phyloP scores from a whole-genome alignment of 345 rosid species.

The Cardamine resedifolia region DNA sequence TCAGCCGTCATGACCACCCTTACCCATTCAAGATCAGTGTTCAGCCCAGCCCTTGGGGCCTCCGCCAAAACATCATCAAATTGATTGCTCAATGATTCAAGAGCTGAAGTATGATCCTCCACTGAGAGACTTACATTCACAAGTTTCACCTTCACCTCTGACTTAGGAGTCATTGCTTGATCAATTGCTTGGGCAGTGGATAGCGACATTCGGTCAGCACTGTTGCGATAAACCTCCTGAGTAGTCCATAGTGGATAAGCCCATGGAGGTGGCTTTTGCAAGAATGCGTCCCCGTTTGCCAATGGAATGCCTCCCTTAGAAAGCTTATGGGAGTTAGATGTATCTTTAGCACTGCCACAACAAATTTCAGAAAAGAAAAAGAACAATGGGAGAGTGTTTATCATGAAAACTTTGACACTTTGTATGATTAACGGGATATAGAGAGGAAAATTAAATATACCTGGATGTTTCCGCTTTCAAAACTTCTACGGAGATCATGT shows the following conservation, averaged over 20 bases:
- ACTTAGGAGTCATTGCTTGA: conserved; percentile 91
- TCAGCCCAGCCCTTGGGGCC: conserved; percentile 28
- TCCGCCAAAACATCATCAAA: conserved; percentile 38
- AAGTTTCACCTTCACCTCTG: conserved; percentile 72
- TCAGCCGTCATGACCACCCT: conserved; percentile 89
- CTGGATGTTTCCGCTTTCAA: conserved; percentile 80
- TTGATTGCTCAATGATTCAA: conserved; percentile 32
- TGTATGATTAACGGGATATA: not conserved
- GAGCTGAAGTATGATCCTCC: conserved; percentile 42
- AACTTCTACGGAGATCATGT: conserved; percentile 84
- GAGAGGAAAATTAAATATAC: conserved; percentile 40
- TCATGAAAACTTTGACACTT: conserved; percentile 2
- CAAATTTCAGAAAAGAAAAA: conserved; percentile 32
- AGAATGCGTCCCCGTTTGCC: conserved; percentile 94
- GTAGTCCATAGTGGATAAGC: conserved; percentile 98
- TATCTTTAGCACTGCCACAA: conserved; percentile 67
- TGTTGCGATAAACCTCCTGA: conserved; percentile 94
- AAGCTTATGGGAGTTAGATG: conserved; percentile 75
- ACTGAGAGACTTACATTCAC: conserved; percentile 68
- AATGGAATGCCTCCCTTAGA: conserved; percentile 97
- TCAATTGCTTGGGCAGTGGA: conserved; percentile 98
- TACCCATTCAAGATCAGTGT: conserved; percentile 83
- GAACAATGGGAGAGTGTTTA: conserved; percentile 15
- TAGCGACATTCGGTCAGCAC: conserved; percentile 92
- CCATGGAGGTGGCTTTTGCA: conserved; percentile 99